Evolutionary conservation across 2,329 filamentous ascomycete genomes (phyloP).

Genomic region (Apiospora sp.): DNA sequence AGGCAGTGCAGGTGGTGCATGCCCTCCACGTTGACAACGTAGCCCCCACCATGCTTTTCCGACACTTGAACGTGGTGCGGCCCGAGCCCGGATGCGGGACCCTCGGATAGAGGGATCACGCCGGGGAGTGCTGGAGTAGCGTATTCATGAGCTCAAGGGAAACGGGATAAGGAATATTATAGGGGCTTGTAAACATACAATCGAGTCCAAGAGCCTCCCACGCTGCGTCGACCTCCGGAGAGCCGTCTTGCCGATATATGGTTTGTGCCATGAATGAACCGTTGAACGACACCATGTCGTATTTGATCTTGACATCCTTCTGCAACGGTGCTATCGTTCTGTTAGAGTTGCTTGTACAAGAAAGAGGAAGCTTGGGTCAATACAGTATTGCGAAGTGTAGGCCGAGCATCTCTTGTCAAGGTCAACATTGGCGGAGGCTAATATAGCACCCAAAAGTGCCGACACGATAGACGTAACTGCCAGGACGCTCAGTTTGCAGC

Average conservation of each 20-base stretch:
- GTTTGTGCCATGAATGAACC: constrained; percentile 63
- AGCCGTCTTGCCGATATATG: constrained; percentile 57
- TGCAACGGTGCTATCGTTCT: constrained; percentile 37
- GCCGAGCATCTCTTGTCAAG: constrained; percentile 23
- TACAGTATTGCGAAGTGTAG: constrained; percentile 26
- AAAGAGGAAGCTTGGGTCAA: no score
- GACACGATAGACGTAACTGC: constrained; percentile 6
- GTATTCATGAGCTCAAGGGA: not conserved
- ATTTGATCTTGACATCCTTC: constrained; percentile 49
- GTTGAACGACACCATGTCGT: constrained; percentile 57
- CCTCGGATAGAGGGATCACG: constrained; percentile 58
- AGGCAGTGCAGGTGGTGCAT: constrained; percentile 67
- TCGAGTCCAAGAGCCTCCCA: constrained; percentile 50
- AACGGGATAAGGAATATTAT: not conserved
- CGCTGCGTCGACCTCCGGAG: constrained; percentile 63
- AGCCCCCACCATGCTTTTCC: constrained; percentile 64
- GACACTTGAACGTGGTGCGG: constrained; percentile 62
- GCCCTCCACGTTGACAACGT: constrained; percentile 64
- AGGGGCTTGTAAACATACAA: not conserved
- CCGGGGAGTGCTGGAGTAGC: constrained; percentile 45
- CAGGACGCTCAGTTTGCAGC: constrained; percentile 13
- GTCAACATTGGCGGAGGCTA: constrained; percentile 18
- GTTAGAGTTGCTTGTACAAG: not conserved
- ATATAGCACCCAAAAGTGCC: constrained; percentile 6
- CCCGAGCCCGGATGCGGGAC: constrained; percentile 58